Evolutionary conservation across 306 rosid species (phyloP), one percentile per base, ranked within the genome.

Genomic region (Luffa acutangula): DNA sequence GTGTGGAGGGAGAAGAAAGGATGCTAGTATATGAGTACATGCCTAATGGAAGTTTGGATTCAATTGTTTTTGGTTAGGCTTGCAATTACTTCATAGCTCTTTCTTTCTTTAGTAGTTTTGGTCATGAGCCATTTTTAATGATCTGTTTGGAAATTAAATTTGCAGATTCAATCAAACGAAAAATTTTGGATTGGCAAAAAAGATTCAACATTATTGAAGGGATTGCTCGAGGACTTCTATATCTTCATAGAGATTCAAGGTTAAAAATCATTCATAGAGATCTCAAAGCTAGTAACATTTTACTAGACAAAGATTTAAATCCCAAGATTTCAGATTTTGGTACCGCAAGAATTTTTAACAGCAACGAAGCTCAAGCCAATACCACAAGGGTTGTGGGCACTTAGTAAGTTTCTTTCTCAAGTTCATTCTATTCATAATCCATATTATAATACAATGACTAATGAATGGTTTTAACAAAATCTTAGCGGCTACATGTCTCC

Each of bases 1-100:
- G 82, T 10, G 33, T 82, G 18, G 64, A 85, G 0, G 76, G 49
- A 6, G 90, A 85, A 12, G 90, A 87, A 80, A 87, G 80, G 65
- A 53, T 87, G 52, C 72, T 85, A 3, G 59, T 87, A 2, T 87
- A 84, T 15, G 88, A 87, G 80, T 82, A 77, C 58, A 84, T 82
- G 90, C 59, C 85, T 11, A 87, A 87, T 72, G 76, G 79, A 87
- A 84, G 87, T 77, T 82, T 87, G 79, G 84, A 84, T 75, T 15
- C 56, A 20, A 74, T 84, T 3, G 41, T 82, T 10, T 87, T 87
- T n/a, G 77, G 90, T 85, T 77, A 9, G 89, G 48, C 34, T 70
- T 70, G 5, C 18, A 42, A 43, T 69, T 9, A 43, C 15, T 4
- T n/a, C 9, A 13, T 0, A 12, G 1, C 62, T 31, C 42, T 51